Evolutionary conservation across 2,329 filamentous ascomycete species (phyloP).

Genomic region (Metarhizium rileyi): DNA sequence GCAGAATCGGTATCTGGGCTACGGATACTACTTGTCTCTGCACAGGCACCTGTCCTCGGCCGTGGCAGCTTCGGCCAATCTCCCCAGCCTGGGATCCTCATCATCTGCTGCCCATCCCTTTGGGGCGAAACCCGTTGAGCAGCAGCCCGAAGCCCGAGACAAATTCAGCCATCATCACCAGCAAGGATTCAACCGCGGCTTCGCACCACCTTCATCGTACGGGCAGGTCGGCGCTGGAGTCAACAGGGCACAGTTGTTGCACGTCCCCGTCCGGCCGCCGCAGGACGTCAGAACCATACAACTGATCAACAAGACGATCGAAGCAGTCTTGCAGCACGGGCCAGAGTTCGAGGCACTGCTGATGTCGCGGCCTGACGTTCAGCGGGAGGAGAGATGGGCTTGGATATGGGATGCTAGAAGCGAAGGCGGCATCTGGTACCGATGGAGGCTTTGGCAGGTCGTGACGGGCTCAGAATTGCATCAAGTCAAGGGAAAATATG

Average conservation of each 20-base stretch:
- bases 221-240: constrained; percentile 29
- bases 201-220: constrained; percentile 71
- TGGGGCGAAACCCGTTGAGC: constrained; percentile 59
- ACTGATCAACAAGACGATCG: constrained; percentile 81
- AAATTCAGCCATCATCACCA: constrained; percentile 27
- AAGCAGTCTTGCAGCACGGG: constrained; percentile 68
- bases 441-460: constrained; percentile 83
- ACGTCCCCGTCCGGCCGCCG: constrained; percentile 67
- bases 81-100: constrained; percentile 18
- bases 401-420: constrained; percentile 87
- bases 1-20: constrained; percentile 78
- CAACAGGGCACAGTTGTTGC: constrained; percentile 39
- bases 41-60: constrained; percentile 77
- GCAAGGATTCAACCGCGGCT: constrained; percentile 45
- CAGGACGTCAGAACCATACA: constrained; percentile 68
- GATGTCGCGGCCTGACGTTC: constrained; percentile 77
- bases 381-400: constrained; percentile 80
- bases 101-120: constrained; percentile 55
- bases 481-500: constrained; percentile 39
- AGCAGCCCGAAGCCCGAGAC: constrained; percentile 25
- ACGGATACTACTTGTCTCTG: constrained; percentile 70
- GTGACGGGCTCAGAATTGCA: constrained; percentile 53
- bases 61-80: constrained; percentile 16
- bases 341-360: constrained; percentile 85
- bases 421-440: constrained; percentile 77